Conservation (phyloP, 805 yeast species). For the Myxozyma melibiosi region DNA sequence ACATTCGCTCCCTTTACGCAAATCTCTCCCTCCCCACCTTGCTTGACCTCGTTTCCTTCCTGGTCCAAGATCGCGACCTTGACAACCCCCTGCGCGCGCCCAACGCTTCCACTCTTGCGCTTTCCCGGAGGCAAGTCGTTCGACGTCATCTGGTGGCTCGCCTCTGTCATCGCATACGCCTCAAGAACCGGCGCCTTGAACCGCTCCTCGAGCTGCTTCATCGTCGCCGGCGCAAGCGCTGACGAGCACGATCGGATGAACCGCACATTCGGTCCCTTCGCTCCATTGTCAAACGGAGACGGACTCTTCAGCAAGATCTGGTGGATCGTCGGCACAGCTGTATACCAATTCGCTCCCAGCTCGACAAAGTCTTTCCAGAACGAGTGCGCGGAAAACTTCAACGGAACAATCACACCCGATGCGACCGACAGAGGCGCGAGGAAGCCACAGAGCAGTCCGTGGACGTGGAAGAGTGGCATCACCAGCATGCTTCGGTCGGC, state of each 20-base stretch:
- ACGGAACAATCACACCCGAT: conserved; percentile 58
- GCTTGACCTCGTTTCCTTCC: conserved; percentile 50
- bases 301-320: conserved; percentile 59
- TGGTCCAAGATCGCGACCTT: conserved; percentile 60
- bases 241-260: conserved; percentile 75
- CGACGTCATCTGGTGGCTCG: conserved; percentile 75
- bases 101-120: conserved; percentile 72
- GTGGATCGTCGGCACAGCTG: conserved; percentile 73
- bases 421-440: conserved; percentile 65
- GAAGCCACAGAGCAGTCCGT: conserved; percentile 69
- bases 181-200: conserved; percentile 71
- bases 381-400: conserved; percentile 58
- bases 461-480: conserved; percentile 80
- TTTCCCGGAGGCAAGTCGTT: conserved; percentile 66
- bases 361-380: conserved; percentile 62
- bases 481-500: conserved; percentile 62
- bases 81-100: conserved; percentile 72
- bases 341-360: conserved; percentile 65
- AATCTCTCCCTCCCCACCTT: conserved; percentile 68
- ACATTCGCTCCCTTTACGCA: conserved; percentile 68
- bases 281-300: conserved; percentile 45
- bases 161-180: conserved; percentile 79
- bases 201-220: conserved; percentile 56
- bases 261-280: conserved; percentile 56
- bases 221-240: conserved; percentile 66